phyloP scores from a whole-genome alignment of 2,329 filamentous ascomycete genomes.

The Aspergillus sp. region DNA sequence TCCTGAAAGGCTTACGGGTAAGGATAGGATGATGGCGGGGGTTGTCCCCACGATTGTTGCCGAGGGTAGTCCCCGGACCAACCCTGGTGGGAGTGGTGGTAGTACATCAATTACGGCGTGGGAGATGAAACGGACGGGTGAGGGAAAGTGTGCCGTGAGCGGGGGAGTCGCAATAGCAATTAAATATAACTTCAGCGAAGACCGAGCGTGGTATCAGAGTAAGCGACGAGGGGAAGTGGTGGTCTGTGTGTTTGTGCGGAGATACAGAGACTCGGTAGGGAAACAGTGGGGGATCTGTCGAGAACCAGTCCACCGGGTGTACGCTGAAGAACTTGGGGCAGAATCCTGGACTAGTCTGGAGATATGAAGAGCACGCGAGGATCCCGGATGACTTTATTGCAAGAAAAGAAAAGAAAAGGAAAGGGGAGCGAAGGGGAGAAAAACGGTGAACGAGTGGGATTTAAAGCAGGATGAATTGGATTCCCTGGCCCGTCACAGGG shows the following conservation, averaged over 20 bases:
- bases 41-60: slow-evolving; percentile 16
- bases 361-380: not conserved
- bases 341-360: not conserved
- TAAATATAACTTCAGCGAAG: not conserved
- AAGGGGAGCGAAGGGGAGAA: slow-evolving; percentile 1
- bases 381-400: too few relatives aligned
- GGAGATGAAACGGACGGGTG: not conserved
- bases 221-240: not conserved
- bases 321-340: not conserved
- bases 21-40: slow-evolving; percentile 15
- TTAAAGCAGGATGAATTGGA: slow-evolving; percentile 5
- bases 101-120: slow-evolving; percentile 24
- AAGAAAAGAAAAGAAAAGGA: not conserved
- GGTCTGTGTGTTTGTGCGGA: slow-evolving; percentile 4
- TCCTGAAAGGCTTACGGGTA: slow-evolving; percentile 13
- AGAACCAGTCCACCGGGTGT: not conserved
- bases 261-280: not conserved
- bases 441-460: slow-evolving; percentile 8
- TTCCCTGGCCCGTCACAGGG: slow-evolving; percentile 14
- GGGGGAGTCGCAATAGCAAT: not conserved
- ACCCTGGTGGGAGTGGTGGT: slow-evolving; percentile 18
- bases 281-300: not conserved
- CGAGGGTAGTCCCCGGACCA: slow-evolving; percentile 19
- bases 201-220: not conserved
- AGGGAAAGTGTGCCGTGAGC: not conserved